Percentiles rank a stretch among this genome's conserved stretches.
These are phyloP conservation scores for Colletotrichum sojae DNA, from an alignment of 2,329 filamentous ascomycete species.

Conservation along the genomic window DNA sequence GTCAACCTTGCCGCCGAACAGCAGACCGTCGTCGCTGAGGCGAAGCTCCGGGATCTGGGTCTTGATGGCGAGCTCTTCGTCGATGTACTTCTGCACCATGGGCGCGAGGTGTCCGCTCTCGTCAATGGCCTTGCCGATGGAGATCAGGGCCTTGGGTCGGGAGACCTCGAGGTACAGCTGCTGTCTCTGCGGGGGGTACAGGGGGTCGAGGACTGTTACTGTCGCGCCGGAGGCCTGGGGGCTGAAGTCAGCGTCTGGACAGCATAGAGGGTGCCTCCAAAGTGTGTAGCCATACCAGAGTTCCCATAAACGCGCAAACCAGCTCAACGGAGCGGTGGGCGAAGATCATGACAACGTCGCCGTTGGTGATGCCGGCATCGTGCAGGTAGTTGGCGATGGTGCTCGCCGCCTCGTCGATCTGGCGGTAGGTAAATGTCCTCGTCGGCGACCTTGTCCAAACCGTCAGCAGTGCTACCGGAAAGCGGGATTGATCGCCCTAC, in stretches of 20 bases:
- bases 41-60: constrained; percentile 81
- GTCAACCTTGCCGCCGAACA: constrained; percentile 77
- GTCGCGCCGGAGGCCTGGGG: constrained; percentile 80
- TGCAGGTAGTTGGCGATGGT: constrained; percentile 84
- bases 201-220: constrained; percentile 9
- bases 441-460: constrained; percentile 55
- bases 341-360: constrained; percentile 85
- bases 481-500: background rate
- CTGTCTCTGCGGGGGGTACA: constrained; percentile 47
- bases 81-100: constrained; percentile 64
- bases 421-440: constrained; percentile 83
- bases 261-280: constrained; percentile 21
- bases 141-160: constrained; percentile 78
- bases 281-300: constrained; percentile 8
- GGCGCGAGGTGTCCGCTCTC: constrained; percentile 63
- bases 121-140: constrained; percentile 79
- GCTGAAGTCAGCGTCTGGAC: constrained; percentile 57
- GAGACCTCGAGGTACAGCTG: constrained; percentile 83
- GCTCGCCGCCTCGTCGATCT: constrained; percentile 90
- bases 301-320: constrained; percentile 66
- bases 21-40: constrained; percentile 77
- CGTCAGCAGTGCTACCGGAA: too few species aligned
- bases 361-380: constrained; percentile 78
- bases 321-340: too few species aligned
- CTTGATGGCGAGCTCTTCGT: constrained; percentile 79